These are phyloP conservation scores for Penicillium subrubescens DNA, from an alignment of 495 filamentous ascomycete species.

Conservation along the genomic window DNA sequence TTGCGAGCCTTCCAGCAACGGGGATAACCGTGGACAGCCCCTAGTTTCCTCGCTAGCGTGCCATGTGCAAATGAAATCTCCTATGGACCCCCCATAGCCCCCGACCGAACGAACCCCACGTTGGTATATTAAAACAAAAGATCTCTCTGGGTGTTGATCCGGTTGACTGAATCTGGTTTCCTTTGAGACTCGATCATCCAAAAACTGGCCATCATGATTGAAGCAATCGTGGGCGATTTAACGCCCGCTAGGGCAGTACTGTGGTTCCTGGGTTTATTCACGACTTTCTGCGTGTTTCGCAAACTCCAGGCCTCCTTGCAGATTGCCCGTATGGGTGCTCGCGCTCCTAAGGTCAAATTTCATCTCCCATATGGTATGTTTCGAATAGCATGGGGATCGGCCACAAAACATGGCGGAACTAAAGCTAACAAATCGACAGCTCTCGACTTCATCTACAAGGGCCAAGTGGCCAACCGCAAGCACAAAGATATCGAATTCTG, in stretches of 20 bases:
- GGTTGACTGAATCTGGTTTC: neutral
- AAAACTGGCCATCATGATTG: constrained; percentile 36
- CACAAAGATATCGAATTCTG: constrained; percentile 64
- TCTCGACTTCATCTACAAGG: constrained; percentile 60
- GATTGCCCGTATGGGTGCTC: constrained; percentile 39
- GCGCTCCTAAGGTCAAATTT: constrained; percentile 37
- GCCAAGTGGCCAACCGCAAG: constrained; percentile 49
- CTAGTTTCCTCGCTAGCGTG: constrained; percentile 3
- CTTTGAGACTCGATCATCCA: neutral
- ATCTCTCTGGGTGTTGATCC: neutral
- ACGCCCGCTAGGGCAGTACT: constrained; percentile 30
- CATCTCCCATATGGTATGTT: constrained; percentile 41
- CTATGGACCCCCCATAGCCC: neutral
- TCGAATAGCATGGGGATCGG: neutral
- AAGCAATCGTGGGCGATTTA: constrained; percentile 31
- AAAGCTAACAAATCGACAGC: constrained; percentile 44
- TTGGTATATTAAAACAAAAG: neutral
- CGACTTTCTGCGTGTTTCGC: constrained; percentile 28
- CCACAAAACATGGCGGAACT: neutral
- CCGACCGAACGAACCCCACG: constrained; percentile 1
- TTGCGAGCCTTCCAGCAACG: neutral
- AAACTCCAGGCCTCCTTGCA: constrained; percentile 36
- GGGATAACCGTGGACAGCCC: neutral
- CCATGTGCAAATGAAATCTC: neutral
- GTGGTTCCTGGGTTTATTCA: constrained; percentile 29